Conservation (phyloP, 1,284 basidiomycete species). For the Ustilago trichophora region DNA sequence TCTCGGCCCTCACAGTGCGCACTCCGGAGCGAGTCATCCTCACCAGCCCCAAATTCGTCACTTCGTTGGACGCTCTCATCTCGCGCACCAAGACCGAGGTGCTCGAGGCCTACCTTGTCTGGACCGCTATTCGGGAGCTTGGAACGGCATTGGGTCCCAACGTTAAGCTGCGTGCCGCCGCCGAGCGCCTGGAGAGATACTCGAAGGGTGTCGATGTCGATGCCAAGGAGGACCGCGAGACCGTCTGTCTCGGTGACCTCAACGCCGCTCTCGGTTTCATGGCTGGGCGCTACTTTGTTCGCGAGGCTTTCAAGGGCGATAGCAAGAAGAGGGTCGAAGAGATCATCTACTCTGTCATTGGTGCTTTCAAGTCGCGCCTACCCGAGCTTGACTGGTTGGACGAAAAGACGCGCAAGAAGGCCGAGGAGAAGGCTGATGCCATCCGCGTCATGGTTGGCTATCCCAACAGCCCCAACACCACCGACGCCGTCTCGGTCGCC, state of each 20-base stretch:
- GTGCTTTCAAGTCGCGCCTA: conserved; percentile 83
- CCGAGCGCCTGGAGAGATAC: conserved; percentile 76
- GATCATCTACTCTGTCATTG: conserved; percentile 86
- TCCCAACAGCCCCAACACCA: conserved; percentile 84
- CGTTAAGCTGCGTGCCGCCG: conserved; percentile 65
- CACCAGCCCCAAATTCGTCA: conserved; percentile 82
- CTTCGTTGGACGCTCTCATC: conserved; percentile 77
- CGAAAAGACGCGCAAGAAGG: conserved; percentile 79
- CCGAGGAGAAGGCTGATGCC: conserved; percentile 84
- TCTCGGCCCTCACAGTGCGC: conserved; percentile 79
- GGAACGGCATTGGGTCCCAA: conserved; percentile 52
- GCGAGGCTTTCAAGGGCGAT: conserved; percentile 83
- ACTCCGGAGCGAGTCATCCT: conserved; percentile 73
- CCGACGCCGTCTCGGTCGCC: conserved; percentile 75
- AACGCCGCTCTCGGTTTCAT: conserved; percentile 70
- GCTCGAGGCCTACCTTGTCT: conserved; percentile 83
- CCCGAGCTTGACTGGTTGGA: conserved; percentile 90
- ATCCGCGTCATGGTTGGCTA: conserved; percentile 87
- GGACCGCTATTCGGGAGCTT: conserved; percentile 60
- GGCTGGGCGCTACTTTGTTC: conserved; percentile 76
- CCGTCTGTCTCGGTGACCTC: conserved; percentile 70
- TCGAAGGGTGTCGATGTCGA: conserved; percentile 85
- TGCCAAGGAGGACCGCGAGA: conserved; percentile 80
- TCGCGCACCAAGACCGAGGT: conserved; percentile 76
- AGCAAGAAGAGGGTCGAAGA: conserved; percentile 82